Base-by-base conservation (phyloP, 306 rosid species). In the Pterocarpus santalinus region DNA sequence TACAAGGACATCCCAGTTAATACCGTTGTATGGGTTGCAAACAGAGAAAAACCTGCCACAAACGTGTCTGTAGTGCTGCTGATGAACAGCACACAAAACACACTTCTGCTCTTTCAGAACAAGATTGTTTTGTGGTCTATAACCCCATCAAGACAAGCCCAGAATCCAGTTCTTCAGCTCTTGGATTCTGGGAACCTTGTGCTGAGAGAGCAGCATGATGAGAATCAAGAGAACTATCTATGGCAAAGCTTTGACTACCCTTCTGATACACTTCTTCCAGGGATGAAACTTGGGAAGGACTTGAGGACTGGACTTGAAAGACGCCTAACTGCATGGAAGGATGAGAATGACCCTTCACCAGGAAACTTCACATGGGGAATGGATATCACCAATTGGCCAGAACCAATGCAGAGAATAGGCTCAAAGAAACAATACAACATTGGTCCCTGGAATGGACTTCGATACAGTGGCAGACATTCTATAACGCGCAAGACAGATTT, bases 171-270 rank as follows among this genome's bases (percentile, higher is more conserved):
- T 16, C 61, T 55, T 6, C 61, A 16, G 28, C 61, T 55, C 8
- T 16, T 55, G 61, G 61, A 55, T 16, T 15, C 80, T 5, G 90
- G 90, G 30, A 87, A 84, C 13, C 78, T 87, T 10, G 88, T 81
- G 3, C 84, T 88, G 0, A 85, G 58, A 80, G 87, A 85, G 13
- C 52, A 60, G 15, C n/a, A 80, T 22, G 66, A 82, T 2, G 56
- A 17, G 47, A 61, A 76, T 62, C 14, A 33, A 39, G 72, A 68
- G 2, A 62, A 69, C 3, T 81, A 11, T 78, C 34, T 80, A 12
- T 87, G 91, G 91, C 79, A 85, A 61, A 85, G 88, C 79, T 84
- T 81, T 7, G 77, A 87, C 30, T 30, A 67, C 63, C 79, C 83
- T 34, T 15, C 49, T 38, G 88, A 81, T 49, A 81, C 80, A 0